Base-by-base conservation (phyloP, 352 stramenopile genomes). In the Phytopythium litorale region DNA sequence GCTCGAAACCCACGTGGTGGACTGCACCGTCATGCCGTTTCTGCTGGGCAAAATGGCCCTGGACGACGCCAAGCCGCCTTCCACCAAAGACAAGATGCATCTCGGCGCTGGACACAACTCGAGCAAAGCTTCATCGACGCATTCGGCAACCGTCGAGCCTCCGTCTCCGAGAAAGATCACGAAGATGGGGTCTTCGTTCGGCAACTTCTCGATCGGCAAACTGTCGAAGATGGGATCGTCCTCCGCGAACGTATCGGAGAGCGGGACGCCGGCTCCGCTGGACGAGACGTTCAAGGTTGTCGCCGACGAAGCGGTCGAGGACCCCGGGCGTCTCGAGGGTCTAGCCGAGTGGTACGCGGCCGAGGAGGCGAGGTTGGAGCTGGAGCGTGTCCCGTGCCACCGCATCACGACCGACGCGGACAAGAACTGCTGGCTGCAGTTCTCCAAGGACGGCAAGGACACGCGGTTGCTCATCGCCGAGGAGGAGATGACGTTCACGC, bases 281-380 rank as follows among this genome's bases (percentile, higher is more conserved):
- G 33, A 49, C 18, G n/a, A 23, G 1, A 62, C 7, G 5, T 23
- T 42, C 30, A 46, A 65, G 13, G 35, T 42, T 19, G 66, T 58
- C 1, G 62, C 67, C 7, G 63, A 79, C 6, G 48, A 38, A 25
- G 16, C 19, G 25, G 16, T 38, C 0, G 48, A 54, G 16, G 80
- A 90, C 37, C 72, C 73, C 9, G 78, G 72, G 0, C 70, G 78
- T 1, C 62, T 92, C 0, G 76, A 92, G 63, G 82, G 83, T 1
- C 63, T 92, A 25, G 58, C 72, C 6, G 83, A 92, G 58, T 92
- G 83, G 83, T 92, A 90, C 43, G 78, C 80, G 2, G 78, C 83
- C 28, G 80, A 92, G 66, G 83, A 92, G 56, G 67, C 77, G 1
- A 84, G 83, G 60, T 72, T 77, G 7, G 83, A 92, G 60, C 70